Base-by-base conservation (phyloP, 768 basidiomycete species). In the Ramaria rubella region DNA sequence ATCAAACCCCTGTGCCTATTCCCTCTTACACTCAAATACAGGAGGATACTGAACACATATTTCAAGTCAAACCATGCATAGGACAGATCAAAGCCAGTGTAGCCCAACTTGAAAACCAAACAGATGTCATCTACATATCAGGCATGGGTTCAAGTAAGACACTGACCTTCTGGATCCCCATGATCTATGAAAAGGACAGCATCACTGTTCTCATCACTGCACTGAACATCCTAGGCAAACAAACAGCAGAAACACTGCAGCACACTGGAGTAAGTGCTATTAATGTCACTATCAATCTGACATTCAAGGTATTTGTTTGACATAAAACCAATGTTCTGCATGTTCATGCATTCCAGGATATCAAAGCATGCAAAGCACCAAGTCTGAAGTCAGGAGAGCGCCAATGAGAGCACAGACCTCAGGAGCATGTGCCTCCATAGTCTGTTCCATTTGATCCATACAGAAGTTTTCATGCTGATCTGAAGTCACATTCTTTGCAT, bases 131-230 rank as follows among this genome's bases (percentile, higher is more conserved):
- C 19, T 26, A n/a, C 27, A 48, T 61, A 5, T 58, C 63, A 3
- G 58, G 57, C 1, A 62, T 60, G 12, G 63, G 63, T 1, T 51
- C 56, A n/a, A n/a, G n/a, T n/a, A n/a, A n/a, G n/a, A n/a, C n/a
- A n/a, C n/a, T n/a, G n/a, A n/a, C n/a, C n/a, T 64, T 64, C 52
- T 64, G 61, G 59, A 64, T 64, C 8, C 63, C 59, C 6, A 42
- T 64, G n/a, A 38, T 38, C 11, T 38, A 38, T 38, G 36, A 38
- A n/a, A n/a, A 38, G 11, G n/a, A 38, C 36, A 38, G 36, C 36
- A 38, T 38, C 11, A 38, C 36, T 38, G 11, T 38, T 38, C 36
- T 38, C 11, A n/a, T 38, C 36, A 38, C 36, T n/a, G 11, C 36
- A 11, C 36, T 38, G 36, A 11, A 38, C n/a, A n/a, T 38, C 11